phyloP scores from a whole-genome alignment of 1,284 basidiomycete species.

The Heterobasidion parviporum region DNA sequence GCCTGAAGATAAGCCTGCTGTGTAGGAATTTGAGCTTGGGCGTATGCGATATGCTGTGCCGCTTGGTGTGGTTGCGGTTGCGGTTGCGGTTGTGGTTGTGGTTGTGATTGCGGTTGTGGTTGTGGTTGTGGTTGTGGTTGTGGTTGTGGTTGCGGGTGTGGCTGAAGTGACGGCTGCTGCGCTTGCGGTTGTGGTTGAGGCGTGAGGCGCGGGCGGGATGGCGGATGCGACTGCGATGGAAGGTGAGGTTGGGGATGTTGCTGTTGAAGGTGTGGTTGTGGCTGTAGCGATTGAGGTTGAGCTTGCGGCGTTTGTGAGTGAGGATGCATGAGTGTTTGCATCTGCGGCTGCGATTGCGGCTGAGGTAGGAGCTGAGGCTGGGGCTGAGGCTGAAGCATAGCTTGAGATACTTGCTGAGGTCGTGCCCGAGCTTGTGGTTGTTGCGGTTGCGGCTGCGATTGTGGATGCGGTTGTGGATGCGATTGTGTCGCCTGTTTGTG shows the following conservation, averaged over 20 bases:
- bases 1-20: neutral
- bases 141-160: neutral
- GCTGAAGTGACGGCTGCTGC: neutral
- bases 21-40: neutral
- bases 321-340: neutral
- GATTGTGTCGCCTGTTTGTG: neutral
- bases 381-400: conserved; percentile 8
- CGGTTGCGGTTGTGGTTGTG: neutral
- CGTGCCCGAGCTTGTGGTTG: neutral
- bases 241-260: conserved; percentile 14
- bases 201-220: conserved; percentile 2
- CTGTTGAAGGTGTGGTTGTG: neutral
- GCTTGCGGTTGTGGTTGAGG: conserved; percentile 8
- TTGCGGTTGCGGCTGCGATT: conserved; percentile 8
- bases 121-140: neutral
- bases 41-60: no score
- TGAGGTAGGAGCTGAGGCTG: conserved; percentile 13
- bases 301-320: conserved; percentile 4
- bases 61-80: no score
- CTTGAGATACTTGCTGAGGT: no score
- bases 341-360: neutral
- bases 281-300: conserved; percentile 3
- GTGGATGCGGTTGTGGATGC: conserved; percentile 8
- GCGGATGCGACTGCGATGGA: conserved; percentile 12
- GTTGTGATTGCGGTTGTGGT: neutral